Percentiles rank a stretch among this genome's conserved stretches.
Evolutionary conservation across 2,329 filamentous ascomycete species (phyloP).

Genomic region (Diaporthe aspalathi): DNA sequence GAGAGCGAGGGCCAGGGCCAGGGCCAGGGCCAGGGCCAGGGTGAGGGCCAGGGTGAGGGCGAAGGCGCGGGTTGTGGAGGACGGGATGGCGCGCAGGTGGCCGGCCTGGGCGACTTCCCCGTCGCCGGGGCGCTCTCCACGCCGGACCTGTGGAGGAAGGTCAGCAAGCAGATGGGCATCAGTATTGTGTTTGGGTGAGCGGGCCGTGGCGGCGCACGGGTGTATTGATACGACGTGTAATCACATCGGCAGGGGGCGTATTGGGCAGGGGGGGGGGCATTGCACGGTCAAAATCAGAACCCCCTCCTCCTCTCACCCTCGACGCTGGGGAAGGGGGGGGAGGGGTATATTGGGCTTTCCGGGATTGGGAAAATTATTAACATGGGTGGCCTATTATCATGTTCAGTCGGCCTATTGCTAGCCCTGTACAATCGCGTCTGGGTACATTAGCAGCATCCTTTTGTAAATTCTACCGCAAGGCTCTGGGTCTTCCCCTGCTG

Average conservation of each 20-base stretch:
- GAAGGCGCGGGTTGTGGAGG: constrained; percentile 25
- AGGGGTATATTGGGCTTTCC: neutral
- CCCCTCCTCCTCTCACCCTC: no score
- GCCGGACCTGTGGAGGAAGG: constrained; percentile 64
- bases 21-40: constrained; percentile 7
- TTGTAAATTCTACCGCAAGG: constrained; percentile 4
- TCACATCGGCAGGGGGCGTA: constrained; percentile 20
- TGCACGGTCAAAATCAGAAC: constrained; percentile 21
- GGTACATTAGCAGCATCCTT: neutral
- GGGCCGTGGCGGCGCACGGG: constrained; percentile 1
- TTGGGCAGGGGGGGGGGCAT: constrained; percentile 20
- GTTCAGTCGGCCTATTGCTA: neutral
- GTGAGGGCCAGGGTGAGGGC: neutral
- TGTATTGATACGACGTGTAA: constrained; percentile 24
- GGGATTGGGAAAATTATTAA: constrained; percentile 17
- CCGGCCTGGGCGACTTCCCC: neutral
- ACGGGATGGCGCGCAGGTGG: neutral
- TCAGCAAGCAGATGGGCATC: constrained; percentile 69
- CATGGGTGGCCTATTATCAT: constrained; percentile 21
- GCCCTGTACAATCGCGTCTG: constrained; percentile 14
- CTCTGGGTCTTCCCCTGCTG: constrained; percentile 7
- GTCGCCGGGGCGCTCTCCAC: constrained; percentile 14
- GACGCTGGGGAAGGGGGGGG: no score
- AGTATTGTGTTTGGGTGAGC: constrained; percentile 69
- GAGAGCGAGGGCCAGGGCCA: constrained; percentile 36